Conservation (phyloP, 208 protist genomes). For the Balamuthia mandrillaris region DNA sequence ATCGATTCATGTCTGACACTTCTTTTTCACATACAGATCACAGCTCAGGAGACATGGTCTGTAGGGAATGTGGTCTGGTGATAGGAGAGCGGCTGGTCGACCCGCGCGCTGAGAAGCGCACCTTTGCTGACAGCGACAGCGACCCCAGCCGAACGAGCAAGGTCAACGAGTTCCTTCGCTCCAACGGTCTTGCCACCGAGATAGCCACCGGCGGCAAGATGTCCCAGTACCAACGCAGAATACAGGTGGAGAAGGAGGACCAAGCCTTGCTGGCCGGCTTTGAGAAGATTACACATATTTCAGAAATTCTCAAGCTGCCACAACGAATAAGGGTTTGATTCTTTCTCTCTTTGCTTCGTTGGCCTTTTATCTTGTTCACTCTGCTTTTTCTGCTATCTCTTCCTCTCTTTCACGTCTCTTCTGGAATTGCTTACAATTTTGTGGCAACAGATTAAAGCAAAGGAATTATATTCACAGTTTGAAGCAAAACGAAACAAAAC, state of each 20-base stretch:
- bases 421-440: background rate
- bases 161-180: slow-evolving; percentile 32
- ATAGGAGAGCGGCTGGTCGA: slow-evolving; percentile 48
- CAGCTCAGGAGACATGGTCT: slow-evolving; percentile 46
- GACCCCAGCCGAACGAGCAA: slow-evolving; percentile 52
- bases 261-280: slow-evolving; percentile 37
- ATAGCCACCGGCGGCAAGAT: slow-evolving; percentile 27
- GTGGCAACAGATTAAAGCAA: slow-evolving; percentile 9
- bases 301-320: slow-evolving; percentile 37
- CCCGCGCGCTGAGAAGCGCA: slow-evolving; percentile 46
- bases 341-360: background rate
- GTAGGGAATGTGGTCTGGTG: slow-evolving; percentile 43
- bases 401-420: background rate
- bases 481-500: slow-evolving; percentile 14
- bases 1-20: too few relatives aligned
- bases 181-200: background rate
- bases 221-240: slow-evolving; percentile 15
- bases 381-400: too few relatives aligned
- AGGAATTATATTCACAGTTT: slow-evolving; percentile 38
- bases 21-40: too few relatives aligned
- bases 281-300: slow-evolving; percentile 42
- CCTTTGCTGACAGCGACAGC: slow-evolving; percentile 16
- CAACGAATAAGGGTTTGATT: slow-evolving; percentile 2
- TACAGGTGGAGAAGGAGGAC: slow-evolving; percentile 27
- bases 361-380: background rate